These are phyloP conservation scores for Backusella australiensis DNA, from an alignment of 192 early-diverging fungal species.

Conservation along the genomic window DNA sequence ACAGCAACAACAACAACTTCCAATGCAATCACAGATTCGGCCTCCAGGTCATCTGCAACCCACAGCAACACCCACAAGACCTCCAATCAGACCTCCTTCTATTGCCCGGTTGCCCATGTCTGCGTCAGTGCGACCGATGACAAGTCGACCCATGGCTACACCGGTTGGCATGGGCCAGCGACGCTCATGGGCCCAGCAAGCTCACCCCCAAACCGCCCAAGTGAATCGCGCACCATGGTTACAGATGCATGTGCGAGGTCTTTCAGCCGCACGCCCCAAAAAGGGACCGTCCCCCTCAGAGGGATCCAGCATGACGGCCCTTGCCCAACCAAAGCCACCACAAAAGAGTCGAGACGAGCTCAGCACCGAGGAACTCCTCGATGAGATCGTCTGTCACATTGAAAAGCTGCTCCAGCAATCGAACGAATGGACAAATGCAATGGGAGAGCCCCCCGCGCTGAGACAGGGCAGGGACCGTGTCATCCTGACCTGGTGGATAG, in stretches of 20 bases:
- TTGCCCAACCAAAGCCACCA: neutral
- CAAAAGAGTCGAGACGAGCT: constrained; percentile 10
- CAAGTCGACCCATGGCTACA: neutral
- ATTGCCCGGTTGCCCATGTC: neutral
- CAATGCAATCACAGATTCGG: neutral
- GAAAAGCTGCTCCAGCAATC: constrained; percentile 6
- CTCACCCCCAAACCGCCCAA: constrained; percentile 14
- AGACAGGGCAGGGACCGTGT: constrained; percentile 41
- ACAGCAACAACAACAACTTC: neutral
- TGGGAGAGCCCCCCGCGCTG: constrained; percentile 21
- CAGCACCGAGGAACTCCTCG: constrained; percentile 14
- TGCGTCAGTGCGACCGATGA: neutral
- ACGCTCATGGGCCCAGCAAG: constrained; percentile 18
- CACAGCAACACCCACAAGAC: neutral
- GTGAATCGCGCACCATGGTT: constrained; percentile 6
- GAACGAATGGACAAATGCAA: constrained; percentile 8
- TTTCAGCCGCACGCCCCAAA: constrained; percentile 14
- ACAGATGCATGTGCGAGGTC: constrained; percentile 18
- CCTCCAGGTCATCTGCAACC: neutral
- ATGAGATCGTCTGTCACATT: constrained; percentile 14
- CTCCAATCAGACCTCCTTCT: neutral
- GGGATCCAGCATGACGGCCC: neutral
- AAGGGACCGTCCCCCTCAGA: neutral
- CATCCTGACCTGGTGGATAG: constrained; percentile 49
- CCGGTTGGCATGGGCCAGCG: neutral